A percentile compares a stretch with the other conserved stretches of the same genome.
These are phyloP conservation scores for Nevesoporus exiguus DNA, from an alignment of 768 basidiomycete species.

Conservation along the genomic window DNA sequence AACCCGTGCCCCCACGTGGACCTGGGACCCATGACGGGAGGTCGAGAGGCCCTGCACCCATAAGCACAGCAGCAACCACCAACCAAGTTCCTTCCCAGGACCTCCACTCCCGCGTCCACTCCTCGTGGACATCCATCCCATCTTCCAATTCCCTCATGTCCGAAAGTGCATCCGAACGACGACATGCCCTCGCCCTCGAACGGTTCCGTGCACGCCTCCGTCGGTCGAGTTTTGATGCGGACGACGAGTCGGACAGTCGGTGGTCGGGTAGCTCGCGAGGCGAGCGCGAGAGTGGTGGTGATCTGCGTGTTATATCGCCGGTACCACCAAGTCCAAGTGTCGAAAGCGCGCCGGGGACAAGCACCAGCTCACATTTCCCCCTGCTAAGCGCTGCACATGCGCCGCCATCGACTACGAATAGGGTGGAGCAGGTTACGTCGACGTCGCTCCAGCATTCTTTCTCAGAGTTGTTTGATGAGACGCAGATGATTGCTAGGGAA, in stretches of 20 bases:
- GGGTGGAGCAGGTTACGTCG: conserved; percentile 7
- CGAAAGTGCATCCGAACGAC: conserved; percentile 43
- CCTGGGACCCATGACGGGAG: conserved; percentile 11
- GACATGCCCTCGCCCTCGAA: conserved; percentile 36
- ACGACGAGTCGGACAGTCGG: conserved; percentile 24
- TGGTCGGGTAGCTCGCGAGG: conserved; percentile 20
- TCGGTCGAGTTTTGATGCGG: conserved; percentile 23
- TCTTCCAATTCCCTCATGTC: conserved; percentile 40
- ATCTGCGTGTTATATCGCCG: conserved; percentile 13
- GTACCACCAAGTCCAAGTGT: conserved; percentile 9
- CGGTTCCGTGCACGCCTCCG: conserved; percentile 28
- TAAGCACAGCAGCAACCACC: conserved; percentile 1
- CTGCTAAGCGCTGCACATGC: background rate
- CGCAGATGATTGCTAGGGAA: conserved; percentile 8
- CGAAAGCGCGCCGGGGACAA: conserved; percentile 13
- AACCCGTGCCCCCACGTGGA: conserved; percentile 15
- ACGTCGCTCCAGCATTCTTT: conserved; percentile 19
- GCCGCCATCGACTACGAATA: background rate
- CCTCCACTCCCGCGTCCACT: conserved; percentile 17
- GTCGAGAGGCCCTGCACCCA: conserved; percentile 15
- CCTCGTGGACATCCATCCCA: conserved; percentile 31
- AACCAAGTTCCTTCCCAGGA: conserved; percentile 13
- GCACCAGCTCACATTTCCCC: conserved; percentile 9
- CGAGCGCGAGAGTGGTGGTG: conserved; percentile 11
- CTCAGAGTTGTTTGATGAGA: conserved; percentile 22